Base-by-base conservation (phyloP, 352 stramenopile genomes). In the Halophytophthora polymorphica region DNA sequence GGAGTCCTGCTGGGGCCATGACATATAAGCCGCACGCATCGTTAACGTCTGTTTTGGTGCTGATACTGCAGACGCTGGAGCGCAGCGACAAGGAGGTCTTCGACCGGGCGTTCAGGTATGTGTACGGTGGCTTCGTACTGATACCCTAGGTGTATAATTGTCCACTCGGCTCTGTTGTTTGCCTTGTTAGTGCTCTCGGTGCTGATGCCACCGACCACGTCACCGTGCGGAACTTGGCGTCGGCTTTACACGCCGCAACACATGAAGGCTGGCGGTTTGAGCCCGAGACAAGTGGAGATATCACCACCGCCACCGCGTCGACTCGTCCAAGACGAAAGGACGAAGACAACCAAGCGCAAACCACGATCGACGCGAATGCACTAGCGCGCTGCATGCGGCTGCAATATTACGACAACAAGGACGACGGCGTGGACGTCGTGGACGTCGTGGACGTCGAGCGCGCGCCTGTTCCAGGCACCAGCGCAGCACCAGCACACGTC, bases 71-170 rank as follows among this genome's bases (percentile, higher is more conserved):
- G 56, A 45, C 36, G 14, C 53, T 72, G 22, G 61, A 71, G 13
- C 60, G 23, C 17, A 63, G 62, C 31, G 49, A 60, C 3, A 44
- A 13, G 11, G 33, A 61, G 17, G 36, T 40, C 10, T 71, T 73
- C 25, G 42, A 73, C 6, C 44, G 73, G 25, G 69, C 65, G 1
- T 69, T 78, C 55, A 66, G 40, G 67, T 77, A 48, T 17, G 41
- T 41, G 18, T 22, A 18, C 14, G 22, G n/a, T n/a, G n/a, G n/a
- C n/a, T n/a, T n/a, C n/a, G n/a, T n/a, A n/a, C n/a, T n/a, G n/a
- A n/a, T n/a, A n/a, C n/a, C n/a, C n/a, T n/a, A n/a, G n/a, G n/a
- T n/a, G n/a, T n/a, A n/a, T 37, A 0, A 3, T n/a, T 36, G 19
- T 23, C 6, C 7, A 38, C 43, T 33, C 28, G n/a, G 13, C 19